Conservation (phyloP, 1,139 yeast species). For the Zygoascus sp. region DNA sequence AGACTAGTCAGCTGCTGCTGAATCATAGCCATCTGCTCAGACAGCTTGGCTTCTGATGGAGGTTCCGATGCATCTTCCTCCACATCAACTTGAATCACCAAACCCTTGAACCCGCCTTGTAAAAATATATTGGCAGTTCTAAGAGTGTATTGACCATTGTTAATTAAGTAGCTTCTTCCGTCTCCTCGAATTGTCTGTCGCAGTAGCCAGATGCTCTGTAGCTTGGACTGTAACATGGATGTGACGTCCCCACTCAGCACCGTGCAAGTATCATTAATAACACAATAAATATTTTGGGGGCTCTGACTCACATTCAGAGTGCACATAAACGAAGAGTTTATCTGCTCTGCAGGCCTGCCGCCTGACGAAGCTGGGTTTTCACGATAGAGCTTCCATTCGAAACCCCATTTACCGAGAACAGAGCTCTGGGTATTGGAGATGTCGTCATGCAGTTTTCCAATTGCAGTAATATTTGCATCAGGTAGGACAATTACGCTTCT, state of each 20-base stretch:
- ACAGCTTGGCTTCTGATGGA: constrained; percentile 4
- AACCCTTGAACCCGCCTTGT: constrained; percentile 71
- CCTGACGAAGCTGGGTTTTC: constrained; percentile 43
- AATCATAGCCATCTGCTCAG: constrained; percentile 1
- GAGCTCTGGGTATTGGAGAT: constrained; percentile 61
- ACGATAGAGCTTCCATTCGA: constrained; percentile 59
- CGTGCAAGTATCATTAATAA: constrained; percentile 41
- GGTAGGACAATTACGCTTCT: constrained; percentile 49
- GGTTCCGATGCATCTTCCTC: constrained; percentile 9
- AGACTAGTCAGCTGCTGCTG: constrained; percentile 5
- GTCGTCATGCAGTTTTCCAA: constrained; percentile 61
- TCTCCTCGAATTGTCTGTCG: constrained; percentile 75
- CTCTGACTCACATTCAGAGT: constrained; percentile 55
- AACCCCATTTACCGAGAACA: constrained; percentile 57
- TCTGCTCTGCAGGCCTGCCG: constrained; percentile 9
- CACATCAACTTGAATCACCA: constrained; percentile 52
- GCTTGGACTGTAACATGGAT: constrained; percentile 42
- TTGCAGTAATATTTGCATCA: constrained; percentile 59
- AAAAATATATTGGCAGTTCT: constrained; percentile 67
- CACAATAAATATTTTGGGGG: constrained; percentile 48
- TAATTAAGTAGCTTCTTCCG: constrained; percentile 53
- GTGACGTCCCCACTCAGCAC: constrained; percentile 34
- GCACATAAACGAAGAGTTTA: constrained; percentile 40
- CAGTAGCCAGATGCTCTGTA: constrained; percentile 68
- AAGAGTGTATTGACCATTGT: constrained; percentile 36